These are phyloP conservation scores for Adenanthera pavonina DNA, from an alignment of 306 rosid species.

Conservation along the genomic window DNA sequence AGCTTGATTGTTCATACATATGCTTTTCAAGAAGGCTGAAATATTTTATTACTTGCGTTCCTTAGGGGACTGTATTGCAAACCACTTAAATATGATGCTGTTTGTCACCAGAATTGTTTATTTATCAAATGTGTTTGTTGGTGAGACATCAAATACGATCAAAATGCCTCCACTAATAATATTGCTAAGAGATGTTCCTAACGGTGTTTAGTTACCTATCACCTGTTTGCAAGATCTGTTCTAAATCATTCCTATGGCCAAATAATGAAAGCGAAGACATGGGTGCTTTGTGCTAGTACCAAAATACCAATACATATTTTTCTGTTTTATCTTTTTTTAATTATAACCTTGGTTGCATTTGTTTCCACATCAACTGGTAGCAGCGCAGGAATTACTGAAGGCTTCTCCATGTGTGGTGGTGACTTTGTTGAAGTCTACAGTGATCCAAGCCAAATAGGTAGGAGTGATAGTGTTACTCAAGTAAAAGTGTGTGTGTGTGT, in stretches of 20 bases:
- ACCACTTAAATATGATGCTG: neutral
- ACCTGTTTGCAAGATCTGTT: slow-evolving; percentile 4
- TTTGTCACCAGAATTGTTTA: neutral
- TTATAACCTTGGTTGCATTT: slow-evolving; percentile 28
- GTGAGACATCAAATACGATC: neutral
- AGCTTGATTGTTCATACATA: neutral
- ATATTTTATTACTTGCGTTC: neutral
- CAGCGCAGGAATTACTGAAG: slow-evolving; percentile 98
- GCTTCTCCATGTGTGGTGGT: slow-evolving; percentile 99
- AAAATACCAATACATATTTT: neutral
- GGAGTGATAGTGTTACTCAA: slow-evolving; percentile 28
- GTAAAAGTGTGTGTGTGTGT: slow-evolving; percentile 5
- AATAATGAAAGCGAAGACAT: slow-evolving; percentile 24
- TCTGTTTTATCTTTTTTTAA: slow-evolving; percentile 11
- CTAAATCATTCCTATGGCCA: slow-evolving; percentile 3
- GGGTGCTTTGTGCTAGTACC: slow-evolving; percentile 7
- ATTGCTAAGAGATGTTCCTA: neutral
- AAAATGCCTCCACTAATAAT: neutral
- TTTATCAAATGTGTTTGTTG: neutral
- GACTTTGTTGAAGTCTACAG: slow-evolving; percentile 94
- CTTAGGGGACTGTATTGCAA: neutral
- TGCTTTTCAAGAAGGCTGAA: neutral
- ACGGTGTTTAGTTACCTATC: neutral
- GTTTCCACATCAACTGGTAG: slow-evolving; percentile 28
- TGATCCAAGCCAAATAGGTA: slow-evolving; percentile 85